phyloP scores from a whole-genome alignment of 768 basidiomycete genomes.

The Boletus edulis region DNA sequence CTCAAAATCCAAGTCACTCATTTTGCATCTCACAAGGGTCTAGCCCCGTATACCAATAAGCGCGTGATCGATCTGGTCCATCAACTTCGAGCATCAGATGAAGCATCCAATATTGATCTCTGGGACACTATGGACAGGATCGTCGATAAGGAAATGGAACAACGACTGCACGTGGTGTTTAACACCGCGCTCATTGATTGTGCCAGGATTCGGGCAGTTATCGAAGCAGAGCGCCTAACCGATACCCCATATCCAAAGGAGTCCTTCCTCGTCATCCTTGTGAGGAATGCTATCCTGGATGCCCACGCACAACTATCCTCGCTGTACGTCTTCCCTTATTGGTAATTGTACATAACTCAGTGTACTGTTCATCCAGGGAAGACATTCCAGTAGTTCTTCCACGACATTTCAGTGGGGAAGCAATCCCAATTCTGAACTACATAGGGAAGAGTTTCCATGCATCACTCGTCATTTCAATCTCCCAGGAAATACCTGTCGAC shows the following conservation, averaged over 20 bases:
- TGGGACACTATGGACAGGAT: neutral
- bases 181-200: slow-evolving; percentile 3
- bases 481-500: neutral
- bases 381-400: slow-evolving; percentile 3
- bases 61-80: neutral
- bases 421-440: neutral
- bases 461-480: neutral
- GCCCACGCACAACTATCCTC: neutral
- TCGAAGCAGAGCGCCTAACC: neutral
- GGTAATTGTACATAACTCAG: neutral
- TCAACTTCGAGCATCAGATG: neutral
- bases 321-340: neutral
- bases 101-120: neutral
- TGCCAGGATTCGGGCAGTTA: slow-evolving; percentile 3
- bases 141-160: neutral
- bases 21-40: neutral
- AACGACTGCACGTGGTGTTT: neutral
- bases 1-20: neutral
- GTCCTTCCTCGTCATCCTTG: slow-evolving; percentile 5
- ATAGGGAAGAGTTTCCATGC: neutral
- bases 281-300: slow-evolving; percentile 3
- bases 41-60: neutral
- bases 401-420: slow-evolving; percentile 5
- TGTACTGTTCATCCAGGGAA: neutral
- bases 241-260: neutral